Base-by-base conservation (phyloP, 129 eudicot species). In the Silybum marianum region DNA sequence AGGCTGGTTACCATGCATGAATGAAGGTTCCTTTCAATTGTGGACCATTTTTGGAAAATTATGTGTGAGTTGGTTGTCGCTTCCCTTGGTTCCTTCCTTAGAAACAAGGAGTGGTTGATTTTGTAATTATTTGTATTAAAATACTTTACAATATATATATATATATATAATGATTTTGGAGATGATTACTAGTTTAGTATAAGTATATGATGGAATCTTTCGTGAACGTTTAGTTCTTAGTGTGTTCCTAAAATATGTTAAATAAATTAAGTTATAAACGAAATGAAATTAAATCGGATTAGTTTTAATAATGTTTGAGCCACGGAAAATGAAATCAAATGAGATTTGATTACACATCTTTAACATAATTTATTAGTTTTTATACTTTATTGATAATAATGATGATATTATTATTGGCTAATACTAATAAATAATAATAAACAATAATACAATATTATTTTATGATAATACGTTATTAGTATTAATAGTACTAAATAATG, bases 41-140 rank as follows among this genome's bases (percentile, higher is more conserved):
- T 72, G 86, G 86, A 44, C 86, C 23, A 58, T 60, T 65, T 58
- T 9, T 42, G 60, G 40, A 71, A 83, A 77, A 58, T 71, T 78
- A 30, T 34, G 32, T 7, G 30, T 9, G 69, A 9, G 69, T 25
- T 63, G 44, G 71, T 63, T 72, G 86, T 78, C 75, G 65, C 74
- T 78, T 78, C 46, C 44, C 14, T 9, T 9, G 73, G 83, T 78
- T 83, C 79, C 86, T 83, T 83, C 11, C 38, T 9, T 78, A 42
- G 83, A 72, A 78, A 83, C 86, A 83, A 72, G 7, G 66, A 78
- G 86, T 83, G 19, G 83, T 72, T 83, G 83, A 72, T 71, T 42
- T 83, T 63, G 42, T 78, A 78, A 63, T 65, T 21, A 77, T 83
- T 71, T 21, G 75, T 40, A 38, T 42, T 40, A 72, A 60, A 60